Conservation (phyloP, 2,329 filamentous ascomycete species). For the Uncinocarpus reesii region DNA sequence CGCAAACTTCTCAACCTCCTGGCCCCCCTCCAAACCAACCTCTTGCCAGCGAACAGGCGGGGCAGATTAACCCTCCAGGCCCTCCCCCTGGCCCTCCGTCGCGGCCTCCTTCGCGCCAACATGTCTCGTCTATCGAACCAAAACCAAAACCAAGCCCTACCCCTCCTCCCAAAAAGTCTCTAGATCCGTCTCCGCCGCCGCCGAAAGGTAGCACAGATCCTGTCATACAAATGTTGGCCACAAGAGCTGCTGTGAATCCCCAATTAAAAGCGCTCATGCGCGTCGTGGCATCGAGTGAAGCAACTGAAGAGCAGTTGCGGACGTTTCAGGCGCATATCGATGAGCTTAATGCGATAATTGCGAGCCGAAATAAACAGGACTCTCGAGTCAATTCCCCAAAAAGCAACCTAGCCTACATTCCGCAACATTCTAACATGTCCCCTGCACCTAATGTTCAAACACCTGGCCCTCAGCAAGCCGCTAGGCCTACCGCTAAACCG, state of each 20-base stretch:
- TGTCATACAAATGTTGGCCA: conserved; percentile 45
- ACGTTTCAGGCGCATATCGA: conserved; percentile 44
- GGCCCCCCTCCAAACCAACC: neutral
- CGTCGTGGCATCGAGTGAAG: conserved; percentile 42
- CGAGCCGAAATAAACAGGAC: conserved; percentile 35
- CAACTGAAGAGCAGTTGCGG: conserved; percentile 40
- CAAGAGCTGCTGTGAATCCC: conserved; percentile 40
- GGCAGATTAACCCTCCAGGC: neutral
- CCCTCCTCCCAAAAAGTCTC: conserved; percentile 18
- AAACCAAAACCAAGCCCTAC: neutral
- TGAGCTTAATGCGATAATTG: conserved; percentile 42
- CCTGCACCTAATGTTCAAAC: conserved; percentile 8
- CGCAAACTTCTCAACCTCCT: conserved; percentile 8
- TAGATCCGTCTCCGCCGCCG: conserved; percentile 21
- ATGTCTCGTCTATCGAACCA: conserved; percentile 10
- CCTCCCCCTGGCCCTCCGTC: conserved; percentile 6
- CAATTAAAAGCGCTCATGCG: conserved; percentile 43
- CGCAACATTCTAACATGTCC: conserved; percentile 1
- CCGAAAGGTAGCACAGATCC: conserved; percentile 40
- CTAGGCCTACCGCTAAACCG: conserved; percentile 6
- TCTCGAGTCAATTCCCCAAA: conserved; percentile 19
- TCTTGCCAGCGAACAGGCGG: neutral
- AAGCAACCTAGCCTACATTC: conserved; percentile 14
- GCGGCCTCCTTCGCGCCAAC: conserved; percentile 7
- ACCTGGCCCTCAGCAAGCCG: conserved; percentile 10